Base-by-base conservation (phyloP, 2,329 filamentous ascomycete species). In the Phialophora tarda region DNA sequence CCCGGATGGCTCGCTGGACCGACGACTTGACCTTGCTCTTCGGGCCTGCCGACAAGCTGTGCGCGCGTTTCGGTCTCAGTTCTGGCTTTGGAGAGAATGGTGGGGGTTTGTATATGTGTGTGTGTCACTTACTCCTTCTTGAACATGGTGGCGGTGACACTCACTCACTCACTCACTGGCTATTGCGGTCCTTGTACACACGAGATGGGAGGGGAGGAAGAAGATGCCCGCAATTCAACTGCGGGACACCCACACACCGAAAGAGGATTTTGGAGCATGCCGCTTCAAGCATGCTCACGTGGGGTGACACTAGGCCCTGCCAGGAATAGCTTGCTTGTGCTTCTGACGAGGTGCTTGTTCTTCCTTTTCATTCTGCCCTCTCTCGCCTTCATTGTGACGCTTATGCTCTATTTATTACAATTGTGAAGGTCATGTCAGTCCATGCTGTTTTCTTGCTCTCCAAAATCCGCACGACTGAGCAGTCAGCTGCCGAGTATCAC, bases 1-100 rank as follows among this genome's bases (percentile, higher is more conserved):
- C 85, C 73, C 95, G 91, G 74, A 99, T 89, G 71, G 84, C 87
- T 75, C 95, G 91, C 83, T 97, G 93, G 64, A 92, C 92, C 26
- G 93, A 97, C 71, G 94, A 97, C 82, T 98, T 99, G 80, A 98
- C 92, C 84, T 98, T 98, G 74, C 93, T 92, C 82, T 95, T 96
- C 64, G 91, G 89, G 72, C 90, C 88, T 28, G 89, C 82, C 74
- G 88, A 83, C 78, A 97, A 88, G 72, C 91, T 44, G 38, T 17
- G 38, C 12, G 32, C 32, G 32, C 32, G 32, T 34, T 12, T 34
- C 32, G 14, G 17, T 21, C 38, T 44, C 5, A 44, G 38, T 44
- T 44, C 38, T 44, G 38, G 38, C 6, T n/a, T 41, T 44, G 38
- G 17, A n/a, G 14, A 44, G 38, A 44, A 11, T 12, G 32, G 32